Evolutionary conservation across 2,329 filamentous ascomycete genomes (phyloP), one percentile per base, ranked within the genome.

Genomic region (Xylariomycetidae sp.): DNA sequence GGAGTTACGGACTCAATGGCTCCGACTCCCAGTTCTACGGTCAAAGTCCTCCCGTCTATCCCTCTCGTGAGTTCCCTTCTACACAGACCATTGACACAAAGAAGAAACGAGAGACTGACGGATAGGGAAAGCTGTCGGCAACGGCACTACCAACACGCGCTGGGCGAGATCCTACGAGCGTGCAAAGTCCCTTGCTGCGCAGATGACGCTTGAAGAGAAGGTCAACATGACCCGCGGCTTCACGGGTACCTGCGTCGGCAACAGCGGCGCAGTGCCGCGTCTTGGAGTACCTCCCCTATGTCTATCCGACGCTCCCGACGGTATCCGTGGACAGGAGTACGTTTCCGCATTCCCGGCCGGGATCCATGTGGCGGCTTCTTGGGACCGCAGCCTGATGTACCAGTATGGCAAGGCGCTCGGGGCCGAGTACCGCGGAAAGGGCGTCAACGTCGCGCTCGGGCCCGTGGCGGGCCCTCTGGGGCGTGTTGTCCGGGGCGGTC

Each of bases 311-410:
- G 88, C 87, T 0, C 88, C 88, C 0, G 62, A 89, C 6, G 88
- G 88, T 0, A 67, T 95, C 32, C 70, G 87, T 10, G 88, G 85
- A 43, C 75, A 82, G 4, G 85, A 94, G 46, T 85, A 89, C 55
- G 77, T 80, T 23, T 88, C 85, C 0, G 85, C 85, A 0, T 92
- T 89, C 49, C 88, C 88, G 0, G 86, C 88, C 4, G 88, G 87
- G 4, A 74, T 94, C 38, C 94, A 87, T 0, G 81, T 88, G 0
- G 88, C 85, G 1, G 85, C 88, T 1, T 94, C 87, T 0, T 95
- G 85, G 82, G 90, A 88, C 57, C 83, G 79, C 44, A 73, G 83
- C 20, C 64, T 94, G 28, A 92, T 94, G 79, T 86, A 84, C 49
- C 64, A 74, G 37, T 77, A 85, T 14, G 88, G 88, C 11, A 76